Percentiles rank a stretch among this genome's conserved stretches.
phyloP scores from a whole-genome alignment of 2,329 filamentous ascomycete genomes.

The Metarhizium guizhouense region DNA sequence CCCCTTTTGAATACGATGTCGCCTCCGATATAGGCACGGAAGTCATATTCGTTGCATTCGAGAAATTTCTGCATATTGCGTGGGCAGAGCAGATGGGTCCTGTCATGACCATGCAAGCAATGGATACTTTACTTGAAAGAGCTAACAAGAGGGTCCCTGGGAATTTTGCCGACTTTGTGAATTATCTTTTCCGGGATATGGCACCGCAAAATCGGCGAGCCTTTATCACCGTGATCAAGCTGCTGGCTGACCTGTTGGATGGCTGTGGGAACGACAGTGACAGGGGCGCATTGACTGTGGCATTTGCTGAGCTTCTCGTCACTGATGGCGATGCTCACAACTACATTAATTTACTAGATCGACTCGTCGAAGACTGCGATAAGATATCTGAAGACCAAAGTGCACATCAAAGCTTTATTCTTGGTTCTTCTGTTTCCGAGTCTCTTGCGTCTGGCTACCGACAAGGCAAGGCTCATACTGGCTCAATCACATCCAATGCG shows the following conservation, averaged over 20 bases:
- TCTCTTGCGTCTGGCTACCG: conserved; percentile 48
- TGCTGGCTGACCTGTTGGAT: conserved; percentile 79
- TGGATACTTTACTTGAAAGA: conserved; percentile 66
- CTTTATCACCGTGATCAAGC: conserved; percentile 73
- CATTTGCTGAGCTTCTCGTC: conserved; percentile 81
- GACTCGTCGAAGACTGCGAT: conserved; percentile 82
- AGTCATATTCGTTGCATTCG: conserved; percentile 82
- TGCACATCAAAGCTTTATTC: conserved; percentile 29
- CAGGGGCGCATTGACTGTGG: conserved; percentile 75
- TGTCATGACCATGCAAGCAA: conserved; percentile 62
- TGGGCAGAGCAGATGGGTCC: conserved; percentile 87
- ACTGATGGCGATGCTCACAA: conserved; percentile 67
- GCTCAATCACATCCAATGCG: conserved; percentile 75
- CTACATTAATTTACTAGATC: conserved; percentile 82
- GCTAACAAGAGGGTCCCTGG: conserved; percentile 58
- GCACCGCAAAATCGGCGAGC: conserved; percentile 65
- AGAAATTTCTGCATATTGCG: conserved; percentile 81
- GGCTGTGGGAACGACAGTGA: conserved; percentile 88
- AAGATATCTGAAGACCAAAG: conserved; percentile 67
- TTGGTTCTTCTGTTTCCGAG: conserved; percentile 40
- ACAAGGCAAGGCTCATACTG: conserved; percentile 52
- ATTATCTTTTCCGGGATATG: conserved; percentile 55
- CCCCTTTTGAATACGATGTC: conserved; percentile 67
- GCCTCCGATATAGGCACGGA: conserved; percentile 71
- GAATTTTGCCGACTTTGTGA: conserved; percentile 64